Evolutionary conservation across 768 basidiomycete species (phyloP).

Genomic region (Gelatoporia subvermispora): DNA sequence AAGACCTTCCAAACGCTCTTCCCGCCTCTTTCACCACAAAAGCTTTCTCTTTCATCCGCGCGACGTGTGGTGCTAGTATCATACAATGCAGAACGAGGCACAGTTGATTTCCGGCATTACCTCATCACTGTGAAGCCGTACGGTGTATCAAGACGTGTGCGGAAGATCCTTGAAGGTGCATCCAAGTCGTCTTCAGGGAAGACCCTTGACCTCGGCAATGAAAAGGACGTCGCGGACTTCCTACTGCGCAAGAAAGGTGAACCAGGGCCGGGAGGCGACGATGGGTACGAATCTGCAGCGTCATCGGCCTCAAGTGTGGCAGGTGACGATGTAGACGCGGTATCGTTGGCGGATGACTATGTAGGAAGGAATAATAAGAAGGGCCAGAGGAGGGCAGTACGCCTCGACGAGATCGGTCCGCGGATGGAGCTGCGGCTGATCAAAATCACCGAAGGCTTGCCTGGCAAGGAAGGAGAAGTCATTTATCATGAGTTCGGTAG

Average conservation of each 20-base stretch:
- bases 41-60: conserved; percentile 79
- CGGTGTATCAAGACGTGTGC: conserved; percentile 88
- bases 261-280: conserved; percentile 42
- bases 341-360: conserved; percentile 88
- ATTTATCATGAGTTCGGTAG: conserved; percentile 92
- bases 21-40: conserved; percentile 83
- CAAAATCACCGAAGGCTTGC: conserved; percentile 92
- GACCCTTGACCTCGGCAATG: conserved; percentile 78
- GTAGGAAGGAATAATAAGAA: conserved; percentile 92
- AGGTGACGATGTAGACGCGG: conserved; percentile 79
- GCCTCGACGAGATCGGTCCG: conserved; percentile 91
- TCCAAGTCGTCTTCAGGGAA: conserved; percentile 32
- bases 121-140: conserved; percentile 93
- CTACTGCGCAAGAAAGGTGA: conserved; percentile 69
- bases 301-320: conserved; percentile 78
- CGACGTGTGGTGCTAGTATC: conserved; percentile 91
- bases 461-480: conserved; percentile 89
- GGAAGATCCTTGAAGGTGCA: conserved; percentile 73
- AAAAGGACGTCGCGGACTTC: conserved; percentile 95
- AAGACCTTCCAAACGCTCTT: conserved; percentile 96
- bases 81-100: conserved; percentile 81
- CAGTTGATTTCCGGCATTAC: conserved; percentile 91
- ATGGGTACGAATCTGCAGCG: conserved; percentile 76
- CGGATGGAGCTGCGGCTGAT: conserved; percentile 89
- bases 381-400: conserved; percentile 86